These are phyloP conservation scores for Ailanthus altissimus DNA, from an alignment of 345 rosid genomes.

Conservation along the genomic window DNA sequence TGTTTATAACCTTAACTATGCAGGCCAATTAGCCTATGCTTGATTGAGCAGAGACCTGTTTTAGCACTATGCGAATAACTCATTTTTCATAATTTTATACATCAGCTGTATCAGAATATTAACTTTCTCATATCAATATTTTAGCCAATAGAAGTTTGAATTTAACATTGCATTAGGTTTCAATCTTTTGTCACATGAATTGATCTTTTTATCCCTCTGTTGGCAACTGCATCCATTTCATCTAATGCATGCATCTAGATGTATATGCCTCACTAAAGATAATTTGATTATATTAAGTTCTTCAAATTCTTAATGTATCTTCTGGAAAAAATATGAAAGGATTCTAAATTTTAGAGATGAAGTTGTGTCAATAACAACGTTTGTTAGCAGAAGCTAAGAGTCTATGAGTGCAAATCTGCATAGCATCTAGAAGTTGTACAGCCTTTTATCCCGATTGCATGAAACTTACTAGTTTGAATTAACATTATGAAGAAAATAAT, in stretches of 20 bases:
- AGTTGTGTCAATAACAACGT: neutral
- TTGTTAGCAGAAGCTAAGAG: neutral
- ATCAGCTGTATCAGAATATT: neutral
- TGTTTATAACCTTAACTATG: neutral
- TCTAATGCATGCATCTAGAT: neutral
- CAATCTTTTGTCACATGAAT: neutral
- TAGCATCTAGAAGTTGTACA: neutral
- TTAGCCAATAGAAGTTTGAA: neutral
- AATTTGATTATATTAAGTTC: too few relatives aligned
- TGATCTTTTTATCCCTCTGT: neutral
- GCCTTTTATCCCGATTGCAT: neutral
- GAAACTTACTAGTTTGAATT: neutral
- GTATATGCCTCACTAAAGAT: too few relatives aligned
- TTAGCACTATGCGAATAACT: neutral
- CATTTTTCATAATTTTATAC: neutral
- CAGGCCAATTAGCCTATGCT: neutral
- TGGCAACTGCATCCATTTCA: neutral
- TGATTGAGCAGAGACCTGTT: neutral
- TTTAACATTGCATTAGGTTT: neutral
- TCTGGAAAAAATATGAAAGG: neutral
- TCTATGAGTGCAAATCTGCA: neutral
- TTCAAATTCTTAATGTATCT: too few relatives aligned
- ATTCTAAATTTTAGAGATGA: neutral
- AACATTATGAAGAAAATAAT: neutral
- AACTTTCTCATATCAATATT: constrained; percentile 1